A percentile compares a stretch with the other conserved stretches of the same genome.
Conservation (phyloP, 2,329 filamentous ascomycete species). For the Curvularia sp. region DNA sequence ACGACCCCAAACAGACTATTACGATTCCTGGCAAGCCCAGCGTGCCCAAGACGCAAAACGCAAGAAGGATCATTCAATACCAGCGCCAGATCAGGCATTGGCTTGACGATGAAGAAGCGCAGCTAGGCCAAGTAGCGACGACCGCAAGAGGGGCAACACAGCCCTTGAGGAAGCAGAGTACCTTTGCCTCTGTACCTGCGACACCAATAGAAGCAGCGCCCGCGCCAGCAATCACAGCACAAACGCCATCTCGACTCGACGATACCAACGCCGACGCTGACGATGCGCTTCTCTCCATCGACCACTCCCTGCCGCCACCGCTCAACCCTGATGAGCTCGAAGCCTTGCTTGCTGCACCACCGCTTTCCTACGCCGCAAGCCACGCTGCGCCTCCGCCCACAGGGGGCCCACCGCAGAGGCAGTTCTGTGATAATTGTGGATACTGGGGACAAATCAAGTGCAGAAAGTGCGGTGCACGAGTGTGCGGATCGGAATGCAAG, state of each 20-base stretch:
- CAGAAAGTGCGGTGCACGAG: conserved; percentile 76
- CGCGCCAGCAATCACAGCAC: conserved; percentile 18
- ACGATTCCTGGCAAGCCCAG: conserved; percentile 40
- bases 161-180: conserved; percentile 33
- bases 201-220: conserved; percentile 40
- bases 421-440: conserved; percentile 80
- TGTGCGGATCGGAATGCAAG: conserved; percentile 79
- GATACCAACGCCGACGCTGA: conserved; percentile 34
- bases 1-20: conserved; percentile 65
- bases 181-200: conserved; percentile 33
- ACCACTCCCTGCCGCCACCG: conserved; percentile 63
- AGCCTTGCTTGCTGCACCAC: conserved; percentile 67
- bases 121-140: conserved; percentile 57
- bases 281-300: conserved; percentile 63
- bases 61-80: conserved; percentile 78
- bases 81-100: conserved; percentile 86
- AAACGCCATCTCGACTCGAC: conserved; percentile 20
- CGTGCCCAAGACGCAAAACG: conserved; percentile 63
- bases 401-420: conserved; percentile 60
- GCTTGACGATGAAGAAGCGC: conserved; percentile 77
- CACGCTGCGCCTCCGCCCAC: conserved; percentile 51
- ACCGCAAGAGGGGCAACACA: conserved; percentile 24
- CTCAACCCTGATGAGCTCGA: conserved; percentile 69
- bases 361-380: conserved; percentile 72
- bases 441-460: conserved; percentile 82